phyloP scores from a whole-genome alignment of 148 eudicot genomes.

The Rheum nobile region DNA sequence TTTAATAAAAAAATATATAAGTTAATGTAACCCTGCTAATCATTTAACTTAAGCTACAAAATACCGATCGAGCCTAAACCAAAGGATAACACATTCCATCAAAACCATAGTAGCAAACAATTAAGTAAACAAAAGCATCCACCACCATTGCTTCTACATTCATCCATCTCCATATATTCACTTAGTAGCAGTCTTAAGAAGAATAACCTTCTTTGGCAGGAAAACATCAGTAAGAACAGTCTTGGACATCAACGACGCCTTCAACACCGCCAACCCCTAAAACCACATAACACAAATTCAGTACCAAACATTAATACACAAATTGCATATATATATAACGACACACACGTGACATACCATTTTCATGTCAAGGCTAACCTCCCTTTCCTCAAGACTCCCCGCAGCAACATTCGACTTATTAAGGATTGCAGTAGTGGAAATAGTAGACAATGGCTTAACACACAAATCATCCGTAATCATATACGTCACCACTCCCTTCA shows the following conservation, averaged over 20 bases:
- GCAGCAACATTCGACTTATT: not conserved
- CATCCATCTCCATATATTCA: not conserved
- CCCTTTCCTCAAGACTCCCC: not conserved
- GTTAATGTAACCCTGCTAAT: too few species aligned
- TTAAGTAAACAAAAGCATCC: too few species aligned
- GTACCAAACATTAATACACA: too few species aligned
- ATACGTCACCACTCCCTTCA: not conserved
- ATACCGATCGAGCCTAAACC: too few species aligned
- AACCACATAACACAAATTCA: not conserved
- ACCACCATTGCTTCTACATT: not conserved
- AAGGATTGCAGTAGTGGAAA: not conserved
- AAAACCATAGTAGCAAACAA: too few species aligned
- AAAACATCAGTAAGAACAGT: constrained; percentile 5
- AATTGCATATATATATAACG: too few species aligned
- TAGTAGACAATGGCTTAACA: not conserved
- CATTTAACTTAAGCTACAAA: too few species aligned
- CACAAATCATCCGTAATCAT: constrained; percentile 2
- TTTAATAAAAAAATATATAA: too few species aligned
- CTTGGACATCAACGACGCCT: not conserved
- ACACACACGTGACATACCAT: too few species aligned
- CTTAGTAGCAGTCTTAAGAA: not conserved
- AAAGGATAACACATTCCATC: too few species aligned
- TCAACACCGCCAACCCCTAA: not conserved
- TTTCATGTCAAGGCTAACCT: not conserved
- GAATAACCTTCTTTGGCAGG: not conserved